phyloP scores from a whole-genome alignment of 345 rosid species.

The Dimocarpus longan region DNA sequence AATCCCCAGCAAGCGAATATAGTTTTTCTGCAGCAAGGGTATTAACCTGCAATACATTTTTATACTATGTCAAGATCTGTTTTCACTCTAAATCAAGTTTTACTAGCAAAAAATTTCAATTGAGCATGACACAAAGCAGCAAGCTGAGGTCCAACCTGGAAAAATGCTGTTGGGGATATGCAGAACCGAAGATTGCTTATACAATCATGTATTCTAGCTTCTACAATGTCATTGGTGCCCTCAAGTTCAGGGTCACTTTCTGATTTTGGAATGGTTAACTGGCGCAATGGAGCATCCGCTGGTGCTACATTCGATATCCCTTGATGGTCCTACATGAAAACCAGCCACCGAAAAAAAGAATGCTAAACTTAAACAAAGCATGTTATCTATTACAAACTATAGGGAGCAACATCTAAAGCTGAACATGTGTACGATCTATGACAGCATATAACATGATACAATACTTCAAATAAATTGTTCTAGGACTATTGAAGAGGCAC shows the following conservation, averaged over 20 bases:
- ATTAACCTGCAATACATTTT: slow-evolving; percentile 59
- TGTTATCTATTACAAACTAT: background rate
- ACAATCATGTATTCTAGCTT: slow-evolving; percentile 86
- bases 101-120: background rate
- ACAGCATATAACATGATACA: background rate
- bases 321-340: slow-evolving; percentile 71
- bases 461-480: background rate
- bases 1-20: slow-evolving; percentile 93
- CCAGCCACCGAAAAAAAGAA: background rate
- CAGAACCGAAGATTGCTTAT: slow-evolving; percentile 75
- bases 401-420: background rate
- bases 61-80: background rate
- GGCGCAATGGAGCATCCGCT: slow-evolving; percentile 71
- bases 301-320: slow-evolving; percentile 97
- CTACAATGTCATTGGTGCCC: slow-evolving; percentile 35
- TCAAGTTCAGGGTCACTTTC: slow-evolving; percentile 38
- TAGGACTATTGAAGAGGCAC: background rate
- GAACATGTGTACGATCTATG: background rate
- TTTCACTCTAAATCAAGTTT: slow-evolving; percentile 2
- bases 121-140: slow-evolving; percentile 1
- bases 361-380: background rate
- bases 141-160: slow-evolving; percentile 56
- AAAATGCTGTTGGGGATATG: slow-evolving; percentile 96
- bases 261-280: slow-evolving; percentile 43
- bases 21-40: slow-evolving; percentile 95